Conservation (phyloP, 2,329 filamentous ascomycete genomes). For the Gremmenia infestans region DNA sequence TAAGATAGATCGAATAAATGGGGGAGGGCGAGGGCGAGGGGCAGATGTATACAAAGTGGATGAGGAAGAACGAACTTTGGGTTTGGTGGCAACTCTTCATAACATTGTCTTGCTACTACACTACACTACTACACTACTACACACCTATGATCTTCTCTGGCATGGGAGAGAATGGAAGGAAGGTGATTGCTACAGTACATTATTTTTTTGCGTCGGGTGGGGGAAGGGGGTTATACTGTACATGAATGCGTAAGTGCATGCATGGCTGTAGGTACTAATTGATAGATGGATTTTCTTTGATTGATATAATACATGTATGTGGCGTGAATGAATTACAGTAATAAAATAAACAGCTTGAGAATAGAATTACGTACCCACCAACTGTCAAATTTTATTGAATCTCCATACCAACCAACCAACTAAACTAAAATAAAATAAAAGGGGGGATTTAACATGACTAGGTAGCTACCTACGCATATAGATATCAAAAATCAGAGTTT, state of each 20-base stretch:
- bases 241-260: neutral
- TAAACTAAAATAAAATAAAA: too few relatives aligned
- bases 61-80: constrained; percentile 3
- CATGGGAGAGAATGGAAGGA: neutral
- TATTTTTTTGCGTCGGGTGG: constrained; percentile 1
- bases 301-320: too few relatives aligned
- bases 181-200: constrained; percentile 23
- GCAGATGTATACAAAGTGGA: constrained; percentile 19
- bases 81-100: constrained; percentile 28
- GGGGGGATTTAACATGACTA: too few relatives aligned
- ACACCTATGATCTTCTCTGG: constrained; percentile 12
- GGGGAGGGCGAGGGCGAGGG: neutral
- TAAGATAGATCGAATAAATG: constrained; percentile 42
- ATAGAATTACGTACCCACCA: too few relatives aligned
- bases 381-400: too few relatives aligned
- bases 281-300: constrained; percentile 16
- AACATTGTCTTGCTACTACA: constrained; percentile 28
- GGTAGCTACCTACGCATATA: too few relatives aligned
- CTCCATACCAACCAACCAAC: too few relatives aligned
- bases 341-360: too few relatives aligned
- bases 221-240: neutral
- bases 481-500: too few relatives aligned
- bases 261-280: constrained; percentile 20
- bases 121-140: constrained; percentile 2
- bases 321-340: too few relatives aligned